Percentiles rank a stretch among this genome's conserved stretches.
Evolutionary conservation across 208 protist species (phyloP).

Genomic region (Leishmania gerbilli): DNA sequence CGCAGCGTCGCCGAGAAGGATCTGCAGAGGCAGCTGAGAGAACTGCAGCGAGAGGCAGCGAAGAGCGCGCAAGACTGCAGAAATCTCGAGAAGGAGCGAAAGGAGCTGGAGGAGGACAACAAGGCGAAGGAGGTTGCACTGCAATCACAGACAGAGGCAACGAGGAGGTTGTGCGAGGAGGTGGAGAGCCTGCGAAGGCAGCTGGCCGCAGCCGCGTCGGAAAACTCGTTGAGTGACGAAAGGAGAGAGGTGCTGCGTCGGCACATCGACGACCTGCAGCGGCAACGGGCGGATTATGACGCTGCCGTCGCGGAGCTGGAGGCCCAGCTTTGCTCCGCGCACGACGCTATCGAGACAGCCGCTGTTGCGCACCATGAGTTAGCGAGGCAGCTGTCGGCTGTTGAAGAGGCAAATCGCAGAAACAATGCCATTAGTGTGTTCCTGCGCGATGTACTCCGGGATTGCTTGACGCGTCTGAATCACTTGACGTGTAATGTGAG

Average conservation of each 20-base stretch:
- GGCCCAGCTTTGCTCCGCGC: too few relatives aligned
- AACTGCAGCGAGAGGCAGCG: conserved; percentile 4
- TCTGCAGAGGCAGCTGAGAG: conserved; percentile 13
- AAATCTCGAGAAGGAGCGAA: conserved; percentile 16
- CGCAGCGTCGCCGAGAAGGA: conserved; percentile 11
- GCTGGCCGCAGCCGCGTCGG: neutral
- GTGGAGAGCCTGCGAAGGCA: neutral
- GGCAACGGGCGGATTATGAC: neutral
- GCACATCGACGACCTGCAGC: neutral
- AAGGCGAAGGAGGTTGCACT: neutral
- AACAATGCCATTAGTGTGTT: conserved; percentile 41
- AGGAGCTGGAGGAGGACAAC: conserved; percentile 2
- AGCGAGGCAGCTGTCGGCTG: conserved; percentile 12
- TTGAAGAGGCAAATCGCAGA: conserved; percentile 20
- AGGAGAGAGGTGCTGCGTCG: neutral
- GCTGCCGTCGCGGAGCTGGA: conserved; percentile 9
- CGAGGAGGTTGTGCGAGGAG: neutral
- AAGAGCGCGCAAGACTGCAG: conserved; percentile 14
- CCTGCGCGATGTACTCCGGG: conserved; percentile 44
- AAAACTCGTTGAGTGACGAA: neutral
- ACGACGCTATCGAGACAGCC: neutral
- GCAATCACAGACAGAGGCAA: conserved; percentile 9
- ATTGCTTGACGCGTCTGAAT: conserved; percentile 34
- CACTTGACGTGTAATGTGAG: conserved; percentile 13
- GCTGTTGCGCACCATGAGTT: neutral